phyloP scores from a whole-genome alignment of 176 grass and related monocot genomes.

The Oryza officinalis region DNA sequence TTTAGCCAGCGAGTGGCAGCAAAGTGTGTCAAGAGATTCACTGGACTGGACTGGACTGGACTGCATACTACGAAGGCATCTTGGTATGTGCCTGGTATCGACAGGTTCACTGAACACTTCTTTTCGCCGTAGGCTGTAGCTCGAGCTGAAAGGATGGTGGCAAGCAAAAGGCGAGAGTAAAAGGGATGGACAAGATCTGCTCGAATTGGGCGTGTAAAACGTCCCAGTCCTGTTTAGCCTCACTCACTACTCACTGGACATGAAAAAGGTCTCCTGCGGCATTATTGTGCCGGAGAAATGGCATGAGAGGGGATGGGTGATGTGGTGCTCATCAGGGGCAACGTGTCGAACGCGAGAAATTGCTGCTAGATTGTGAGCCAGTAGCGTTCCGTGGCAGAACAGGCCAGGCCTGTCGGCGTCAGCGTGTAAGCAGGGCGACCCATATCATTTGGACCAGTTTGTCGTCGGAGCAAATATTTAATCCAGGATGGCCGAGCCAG shows the following conservation, averaged over 20 bases:
- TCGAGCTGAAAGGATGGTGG: background rate
- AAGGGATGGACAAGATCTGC: conserved; percentile 27
- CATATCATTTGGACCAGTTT: conserved; percentile 17
- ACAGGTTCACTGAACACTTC: conserved; percentile 44
- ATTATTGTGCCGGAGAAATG: background rate
- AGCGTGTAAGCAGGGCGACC: background rate
- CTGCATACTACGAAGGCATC: background rate
- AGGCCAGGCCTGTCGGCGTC: conserved; percentile 15
- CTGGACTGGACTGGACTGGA: background rate
- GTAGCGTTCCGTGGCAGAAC: conserved; percentile 5
- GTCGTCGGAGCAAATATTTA: conserved; percentile 10
- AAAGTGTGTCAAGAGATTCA: background rate
- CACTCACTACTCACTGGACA: background rate
- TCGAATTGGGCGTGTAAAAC: background rate
- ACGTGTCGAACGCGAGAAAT: conserved; percentile 23
- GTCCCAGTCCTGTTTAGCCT: background rate
- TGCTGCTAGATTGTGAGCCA: background rate
- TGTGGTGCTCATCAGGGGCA: background rate
- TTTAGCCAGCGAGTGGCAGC: background rate
- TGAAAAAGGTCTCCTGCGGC: conserved; percentile 23
- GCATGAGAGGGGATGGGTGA: background rate
- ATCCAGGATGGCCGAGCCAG: conserved; percentile 15
- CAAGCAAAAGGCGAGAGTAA: background rate
- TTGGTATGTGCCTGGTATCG: background rate
- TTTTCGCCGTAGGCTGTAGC: background rate